Conservation (phyloP, 331 rosid genomes). For the Dryas integrifolia region DNA sequence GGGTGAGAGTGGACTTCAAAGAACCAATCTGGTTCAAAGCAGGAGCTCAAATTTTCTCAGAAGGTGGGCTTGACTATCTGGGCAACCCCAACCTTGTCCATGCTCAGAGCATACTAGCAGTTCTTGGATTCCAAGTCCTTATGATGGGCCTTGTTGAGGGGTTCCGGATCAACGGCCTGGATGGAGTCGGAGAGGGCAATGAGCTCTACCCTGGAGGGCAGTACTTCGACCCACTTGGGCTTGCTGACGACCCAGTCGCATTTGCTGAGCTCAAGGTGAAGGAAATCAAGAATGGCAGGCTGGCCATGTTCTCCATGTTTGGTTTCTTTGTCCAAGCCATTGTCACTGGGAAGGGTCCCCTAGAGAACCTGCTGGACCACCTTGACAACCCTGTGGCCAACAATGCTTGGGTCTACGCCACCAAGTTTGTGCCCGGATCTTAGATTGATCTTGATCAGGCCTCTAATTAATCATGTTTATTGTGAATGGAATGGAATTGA, state of each 20-base stretch:
- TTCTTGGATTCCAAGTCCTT: constrained; percentile 69
- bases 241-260: constrained; percentile 73
- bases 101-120: constrained; percentile 87
- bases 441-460: constrained; percentile 20
- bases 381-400: constrained; percentile 84
- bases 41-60: constrained; percentile 83
- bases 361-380: constrained; percentile 81
- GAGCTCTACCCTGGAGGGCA: constrained; percentile 79
- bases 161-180: constrained; percentile 75
- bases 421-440: constrained; percentile 79
- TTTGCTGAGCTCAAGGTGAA: constrained; percentile 82
- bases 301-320: constrained; percentile 91
- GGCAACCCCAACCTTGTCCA: constrained; percentile 91
- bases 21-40: constrained; percentile 96
- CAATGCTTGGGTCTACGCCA: constrained; percentile 87
- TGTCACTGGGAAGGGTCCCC: constrained; percentile 79
- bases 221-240: constrained; percentile 84
- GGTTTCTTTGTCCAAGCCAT: constrained; percentile 93
- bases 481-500: constrained; percentile 16
- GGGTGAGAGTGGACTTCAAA: constrained; percentile 75
- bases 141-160: constrained; percentile 90
- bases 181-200: constrained; percentile 74
- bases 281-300: constrained; percentile 75
- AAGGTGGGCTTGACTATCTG: constrained; percentile 81
- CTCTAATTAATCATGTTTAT: constrained; percentile 8